Evolutionary conservation across 768 basidiomycete species (phyloP), one percentile per base, ranked within the genome.

Genomic region (Tricholoma sp.): DNA sequence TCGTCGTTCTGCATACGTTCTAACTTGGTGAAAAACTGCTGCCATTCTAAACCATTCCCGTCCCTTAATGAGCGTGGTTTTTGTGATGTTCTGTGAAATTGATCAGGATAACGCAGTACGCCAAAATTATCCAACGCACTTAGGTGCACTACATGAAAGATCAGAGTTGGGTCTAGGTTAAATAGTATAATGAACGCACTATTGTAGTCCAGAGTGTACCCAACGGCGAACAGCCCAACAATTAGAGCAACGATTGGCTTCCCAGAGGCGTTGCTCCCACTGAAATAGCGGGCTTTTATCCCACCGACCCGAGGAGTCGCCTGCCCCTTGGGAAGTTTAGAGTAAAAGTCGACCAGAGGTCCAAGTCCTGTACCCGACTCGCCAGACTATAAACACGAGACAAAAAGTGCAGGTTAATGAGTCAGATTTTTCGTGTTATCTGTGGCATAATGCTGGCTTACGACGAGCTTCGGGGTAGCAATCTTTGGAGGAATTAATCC

Each of bases 401-500:
- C 8, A 45, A 65, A 54, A 58, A 60, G 52, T 34, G 50, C 42
- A 13, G 31, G 39, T 28, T 18, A 47, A 33, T 54, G 55, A 47
- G 11, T 11, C 13, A 12, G 13, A 6, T 32, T n/a, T 20, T 48
- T 4, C 24, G 3, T 13, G 37, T 45, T 53, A 45, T 28, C 29
- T 13, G 32, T 13, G 6, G 24, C 15, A 28, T 9, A 15, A 7
- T 18, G 11, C 4, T 24, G 2, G 74, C 89, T 64, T 72, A 96
- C 94, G 57, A 97, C 86, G 63, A 91, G 86, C 52, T 84, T 81
- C 1, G 94, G 93, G 9, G 94, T 91, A 55, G 95, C 94, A 67
- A 98, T 88, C 79, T 98, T 98, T 51, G 95, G 95, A 39, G 95
- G 95, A 63, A 97, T 84, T 56, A 97, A 81, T 54, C 86, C 84